Conservation (phyloP, 257 asterid genomes). For the Petunia axillaris region DNA sequence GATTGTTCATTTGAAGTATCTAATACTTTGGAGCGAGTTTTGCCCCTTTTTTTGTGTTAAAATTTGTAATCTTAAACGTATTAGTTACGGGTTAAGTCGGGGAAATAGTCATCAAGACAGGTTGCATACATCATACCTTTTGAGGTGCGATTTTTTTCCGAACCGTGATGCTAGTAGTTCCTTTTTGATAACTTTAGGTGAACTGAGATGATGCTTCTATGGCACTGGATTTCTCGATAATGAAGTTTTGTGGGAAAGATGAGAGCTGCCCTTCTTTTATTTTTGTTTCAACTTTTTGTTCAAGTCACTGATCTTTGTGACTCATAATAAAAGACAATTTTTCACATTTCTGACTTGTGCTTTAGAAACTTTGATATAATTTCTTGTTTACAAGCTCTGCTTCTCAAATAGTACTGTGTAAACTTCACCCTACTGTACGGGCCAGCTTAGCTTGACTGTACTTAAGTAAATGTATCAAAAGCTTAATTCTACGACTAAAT, state of each 20-base stretch:
- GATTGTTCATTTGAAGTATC: constrained; percentile 46
- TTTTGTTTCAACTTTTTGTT: neutral
- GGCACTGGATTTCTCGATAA: constrained; percentile 38
- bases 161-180: neutral
- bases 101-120: too few relatives aligned
- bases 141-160: too few relatives aligned
- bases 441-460: too few relatives aligned
- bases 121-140: too few relatives aligned
- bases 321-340: constrained; percentile 18
- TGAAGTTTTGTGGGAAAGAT: constrained; percentile 31
- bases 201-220: constrained; percentile 1
- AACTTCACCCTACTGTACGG: too few relatives aligned
- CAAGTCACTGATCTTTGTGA: constrained; percentile 28
- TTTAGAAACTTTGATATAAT: neutral
- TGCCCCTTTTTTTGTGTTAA: constrained; percentile 2
- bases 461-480: too few relatives aligned
- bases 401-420: neutral
- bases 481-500: too few relatives aligned
- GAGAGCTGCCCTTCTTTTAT: constrained; percentile 34
- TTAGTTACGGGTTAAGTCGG: neutral
- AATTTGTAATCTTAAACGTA: neutral
- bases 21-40: neutral
- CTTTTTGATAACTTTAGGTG: constrained; percentile 17
- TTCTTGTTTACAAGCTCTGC: neutral
- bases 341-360: neutral